A percentile compares a stretch with the other conserved stretches of the same genome.
phyloP scores from a whole-genome alignment of 768 basidiomycete genomes.

The Kwoniella shandongensis region DNA sequence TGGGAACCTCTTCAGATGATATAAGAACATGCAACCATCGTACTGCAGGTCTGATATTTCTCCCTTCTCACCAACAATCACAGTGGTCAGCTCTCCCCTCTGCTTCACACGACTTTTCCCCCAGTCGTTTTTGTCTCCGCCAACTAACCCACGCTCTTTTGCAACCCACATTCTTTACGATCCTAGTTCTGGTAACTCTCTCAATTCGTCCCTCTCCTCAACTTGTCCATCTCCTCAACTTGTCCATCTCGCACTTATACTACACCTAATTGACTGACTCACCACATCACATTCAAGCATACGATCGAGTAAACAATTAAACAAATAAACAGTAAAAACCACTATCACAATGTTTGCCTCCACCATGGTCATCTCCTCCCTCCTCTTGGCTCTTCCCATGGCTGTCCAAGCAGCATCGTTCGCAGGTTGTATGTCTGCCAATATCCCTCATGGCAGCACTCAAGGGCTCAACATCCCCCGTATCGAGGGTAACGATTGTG shows the following conservation, averaged over 20 bases:
- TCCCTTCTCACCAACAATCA: too few relatives aligned
- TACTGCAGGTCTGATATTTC: too few relatives aligned
- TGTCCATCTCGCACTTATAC: too few relatives aligned
- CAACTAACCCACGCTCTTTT: not conserved
- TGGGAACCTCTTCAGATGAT: too few relatives aligned
- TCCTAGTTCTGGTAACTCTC: too few relatives aligned
- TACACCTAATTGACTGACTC: too few relatives aligned
- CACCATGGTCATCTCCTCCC: not conserved
- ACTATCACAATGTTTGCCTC: not conserved
- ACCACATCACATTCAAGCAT: too few relatives aligned
- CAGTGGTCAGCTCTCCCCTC: too few relatives aligned
- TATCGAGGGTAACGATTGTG: constrained; percentile 7
- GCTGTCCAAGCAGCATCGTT: constrained; percentile 11
- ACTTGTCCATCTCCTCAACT: too few relatives aligned
- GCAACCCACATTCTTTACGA: not conserved
- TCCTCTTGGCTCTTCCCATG: constrained; percentile 1
- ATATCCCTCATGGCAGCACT: constrained; percentile 2
- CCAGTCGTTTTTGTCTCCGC: not conserved
- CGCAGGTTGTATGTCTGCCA: constrained; percentile 14
- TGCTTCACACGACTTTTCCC: not conserved
- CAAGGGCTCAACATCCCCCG: constrained; percentile 1
- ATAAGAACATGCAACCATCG: too few relatives aligned
- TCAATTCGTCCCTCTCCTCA: too few relatives aligned
- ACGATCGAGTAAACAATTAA: too few relatives aligned
- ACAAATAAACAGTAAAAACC: not conserved